Evolutionary conservation across 208 protist species (phyloP).

Genomic region (Wallacemonas collosoma): DNA sequence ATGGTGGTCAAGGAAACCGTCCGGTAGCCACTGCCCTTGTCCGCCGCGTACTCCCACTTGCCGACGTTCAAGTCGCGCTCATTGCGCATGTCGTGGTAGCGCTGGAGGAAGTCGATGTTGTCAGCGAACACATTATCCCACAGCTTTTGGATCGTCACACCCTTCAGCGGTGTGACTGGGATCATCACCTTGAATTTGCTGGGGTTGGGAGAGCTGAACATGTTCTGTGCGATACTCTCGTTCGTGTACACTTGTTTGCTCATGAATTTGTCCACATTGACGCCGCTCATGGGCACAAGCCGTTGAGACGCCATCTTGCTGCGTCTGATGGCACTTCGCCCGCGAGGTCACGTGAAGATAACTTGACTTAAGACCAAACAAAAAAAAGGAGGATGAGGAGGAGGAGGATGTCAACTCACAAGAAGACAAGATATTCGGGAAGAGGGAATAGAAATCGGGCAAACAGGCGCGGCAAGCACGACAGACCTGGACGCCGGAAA

Average conservation of each 20-base stretch:
- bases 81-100: constrained; percentile 72
- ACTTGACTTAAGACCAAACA: neutral
- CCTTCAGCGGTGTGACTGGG: constrained; percentile 52
- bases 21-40: constrained; percentile 77
- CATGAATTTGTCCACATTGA: constrained; percentile 52
- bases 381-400: neutral
- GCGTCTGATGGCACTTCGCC: no score
- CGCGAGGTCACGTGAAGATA: no score
- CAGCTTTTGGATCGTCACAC: constrained; percentile 70
- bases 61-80: constrained; percentile 64
- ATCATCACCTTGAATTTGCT: constrained; percentile 78
- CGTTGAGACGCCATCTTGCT: constrained; percentile 19
- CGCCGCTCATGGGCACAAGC: constrained; percentile 46
- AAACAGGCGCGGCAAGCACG: no score
- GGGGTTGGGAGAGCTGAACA: constrained; percentile 62
- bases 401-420: neutral
- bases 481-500: no score
- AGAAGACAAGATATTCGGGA: no score
- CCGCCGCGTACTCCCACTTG: constrained; percentile 67
- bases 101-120: constrained; percentile 62
- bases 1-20: constrained; percentile 56
- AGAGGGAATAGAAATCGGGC: constrained; percentile 9
- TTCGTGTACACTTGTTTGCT: constrained; percentile 61
- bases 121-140: constrained; percentile 75
- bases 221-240: constrained; percentile 57